Conservation (phyloP, 306 rosid genomes). For the Aeschynomene evenia region DNA sequence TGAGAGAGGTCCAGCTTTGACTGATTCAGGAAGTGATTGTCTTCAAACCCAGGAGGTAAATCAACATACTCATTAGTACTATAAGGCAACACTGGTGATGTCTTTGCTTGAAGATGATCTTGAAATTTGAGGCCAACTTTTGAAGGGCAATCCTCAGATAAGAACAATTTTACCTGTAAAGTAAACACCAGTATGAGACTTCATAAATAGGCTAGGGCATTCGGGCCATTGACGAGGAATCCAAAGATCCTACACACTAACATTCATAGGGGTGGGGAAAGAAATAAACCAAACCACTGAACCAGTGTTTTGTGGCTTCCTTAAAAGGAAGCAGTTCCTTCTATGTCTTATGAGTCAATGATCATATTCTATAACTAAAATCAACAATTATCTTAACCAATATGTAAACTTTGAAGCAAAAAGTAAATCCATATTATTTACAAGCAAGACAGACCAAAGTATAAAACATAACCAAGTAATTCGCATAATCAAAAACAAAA, state of each 20-base stretch:
- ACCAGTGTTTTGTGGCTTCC: neutral
- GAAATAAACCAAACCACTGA: neutral
- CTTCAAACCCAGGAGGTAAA: slow-evolving; percentile 74
- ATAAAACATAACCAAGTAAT: neutral
- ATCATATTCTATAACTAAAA: neutral
- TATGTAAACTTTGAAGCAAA: neutral
- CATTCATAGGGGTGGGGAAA: neutral
- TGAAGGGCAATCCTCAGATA: slow-evolving; percentile 56
- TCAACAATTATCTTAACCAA: neutral
- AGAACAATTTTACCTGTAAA: slow-evolving; percentile 56
- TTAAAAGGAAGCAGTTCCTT: too few relatives aligned
- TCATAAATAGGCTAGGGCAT: neutral
- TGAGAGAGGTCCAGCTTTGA: slow-evolving; percentile 20
- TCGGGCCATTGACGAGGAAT: neutral
- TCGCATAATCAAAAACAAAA: neutral
- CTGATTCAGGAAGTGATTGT: slow-evolving; percentile 27
- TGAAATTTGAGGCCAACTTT: slow-evolving; percentile 41
- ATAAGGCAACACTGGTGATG: slow-evolving; percentile 38
- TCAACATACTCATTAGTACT: slow-evolving; percentile 30
- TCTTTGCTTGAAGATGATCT: slow-evolving; percentile 50
- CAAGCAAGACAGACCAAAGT: slow-evolving; percentile 2
- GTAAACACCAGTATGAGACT: slow-evolving; percentile 12
- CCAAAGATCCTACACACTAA: neutral
- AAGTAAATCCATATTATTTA: neutral
- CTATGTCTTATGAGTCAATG: neutral